These are phyloP conservation scores for Aspergillus baeticus DNA, from an alignment of 495 filamentous ascomycete genomes.

Conservation along the genomic window DNA sequence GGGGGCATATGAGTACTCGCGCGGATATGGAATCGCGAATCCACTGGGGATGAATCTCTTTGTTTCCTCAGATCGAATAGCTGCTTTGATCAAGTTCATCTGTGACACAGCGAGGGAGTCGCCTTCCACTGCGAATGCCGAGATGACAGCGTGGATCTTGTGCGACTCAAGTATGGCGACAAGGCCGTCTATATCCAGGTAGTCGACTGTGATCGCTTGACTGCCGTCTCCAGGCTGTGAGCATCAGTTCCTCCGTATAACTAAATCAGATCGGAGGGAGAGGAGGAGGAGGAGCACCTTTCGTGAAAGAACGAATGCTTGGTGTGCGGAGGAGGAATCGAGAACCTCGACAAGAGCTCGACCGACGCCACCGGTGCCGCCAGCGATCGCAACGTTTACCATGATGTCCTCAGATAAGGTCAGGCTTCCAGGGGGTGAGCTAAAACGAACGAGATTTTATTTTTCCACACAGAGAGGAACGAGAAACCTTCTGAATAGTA, in stretches of 20 bases:
- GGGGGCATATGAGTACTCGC: slow-evolving; percentile 3
- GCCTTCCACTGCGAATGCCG: slow-evolving; percentile 28
- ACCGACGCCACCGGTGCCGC: slow-evolving; percentile 43
- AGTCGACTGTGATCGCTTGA: slow-evolving; percentile 32
- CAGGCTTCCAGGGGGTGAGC: too few relatives aligned
- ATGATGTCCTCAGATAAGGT: too few relatives aligned
- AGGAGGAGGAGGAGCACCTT: too few relatives aligned
- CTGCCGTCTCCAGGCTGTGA: too few relatives aligned
- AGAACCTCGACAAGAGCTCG: slow-evolving; percentile 41
- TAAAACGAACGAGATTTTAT: too few relatives aligned
- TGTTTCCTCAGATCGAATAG: slow-evolving; percentile 32
- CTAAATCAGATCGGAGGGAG: too few relatives aligned
- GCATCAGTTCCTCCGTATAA: too few relatives aligned
- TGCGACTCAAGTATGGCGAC: slow-evolving; percentile 34
- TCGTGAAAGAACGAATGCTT: slow-evolving; percentile 33
- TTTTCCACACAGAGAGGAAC: too few relatives aligned
- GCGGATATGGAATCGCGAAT: slow-evolving; percentile 25
- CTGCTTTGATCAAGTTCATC: slow-evolving; percentile 36
- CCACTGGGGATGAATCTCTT: slow-evolving; percentile 39
- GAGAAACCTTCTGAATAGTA: too few relatives aligned
- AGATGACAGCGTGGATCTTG: slow-evolving; percentile 46
- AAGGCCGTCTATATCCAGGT: slow-evolving; percentile 28
- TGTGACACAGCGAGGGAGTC: slow-evolving; percentile 13
- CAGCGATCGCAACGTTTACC: slow-evolving; percentile 44
- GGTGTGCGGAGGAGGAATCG: slow-evolving; percentile 25